Evolutionary conservation across 352 stramenopile species (phyloP).

Genomic region (Pythium vanterpoolii): DNA sequence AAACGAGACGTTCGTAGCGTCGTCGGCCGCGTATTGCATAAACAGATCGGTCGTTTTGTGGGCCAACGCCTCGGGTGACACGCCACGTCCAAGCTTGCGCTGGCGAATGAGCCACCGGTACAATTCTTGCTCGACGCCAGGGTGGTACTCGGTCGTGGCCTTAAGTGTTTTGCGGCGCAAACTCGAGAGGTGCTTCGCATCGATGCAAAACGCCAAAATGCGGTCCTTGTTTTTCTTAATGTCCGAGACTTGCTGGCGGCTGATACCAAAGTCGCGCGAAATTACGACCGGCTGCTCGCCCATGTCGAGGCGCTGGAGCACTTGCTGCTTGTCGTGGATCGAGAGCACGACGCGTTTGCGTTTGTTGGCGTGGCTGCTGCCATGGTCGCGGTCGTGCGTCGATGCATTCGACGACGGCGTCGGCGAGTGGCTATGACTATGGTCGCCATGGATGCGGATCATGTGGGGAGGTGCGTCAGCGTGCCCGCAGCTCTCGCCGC

Average conservation of each 20-base stretch:
- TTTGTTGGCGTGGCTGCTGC: slow-evolving; percentile 28
- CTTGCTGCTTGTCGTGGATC: slow-evolving; percentile 83
- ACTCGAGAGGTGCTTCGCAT: slow-evolving; percentile 70
- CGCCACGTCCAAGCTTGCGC: slow-evolving; percentile 39
- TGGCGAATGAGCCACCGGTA: slow-evolving; percentile 83
- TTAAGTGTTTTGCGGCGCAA: slow-evolving; percentile 76
- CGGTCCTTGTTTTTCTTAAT: slow-evolving; percentile 85
- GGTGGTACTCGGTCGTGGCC: slow-evolving; percentile 61
- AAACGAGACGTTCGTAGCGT: slow-evolving; percentile 31
- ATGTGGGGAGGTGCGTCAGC: slow-evolving; percentile 17
- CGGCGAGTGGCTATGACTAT: not conserved
- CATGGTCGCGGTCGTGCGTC: not conserved
- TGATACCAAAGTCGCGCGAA: slow-evolving; percentile 63
- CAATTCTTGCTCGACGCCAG: slow-evolving; percentile 76
- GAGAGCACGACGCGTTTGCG: slow-evolving; percentile 83
- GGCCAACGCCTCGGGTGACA: slow-evolving; percentile 45
- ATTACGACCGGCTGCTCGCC: slow-evolving; percentile 67
- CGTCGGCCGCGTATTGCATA: slow-evolving; percentile 53
- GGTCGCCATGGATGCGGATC: slow-evolving; percentile 7
- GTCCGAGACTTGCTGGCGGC: slow-evolving; percentile 77
- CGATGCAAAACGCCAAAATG: slow-evolving; percentile 71
- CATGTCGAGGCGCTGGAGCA: slow-evolving; percentile 62
- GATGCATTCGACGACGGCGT: slow-evolving; percentile 17
- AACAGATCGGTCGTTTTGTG: slow-evolving; percentile 66
- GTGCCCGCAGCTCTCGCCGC: slow-evolving; percentile 16